These are phyloP conservation scores for Microsporum canis DNA, from an alignment of 2,329 filamentous ascomycete species.

Conservation along the genomic window DNA sequence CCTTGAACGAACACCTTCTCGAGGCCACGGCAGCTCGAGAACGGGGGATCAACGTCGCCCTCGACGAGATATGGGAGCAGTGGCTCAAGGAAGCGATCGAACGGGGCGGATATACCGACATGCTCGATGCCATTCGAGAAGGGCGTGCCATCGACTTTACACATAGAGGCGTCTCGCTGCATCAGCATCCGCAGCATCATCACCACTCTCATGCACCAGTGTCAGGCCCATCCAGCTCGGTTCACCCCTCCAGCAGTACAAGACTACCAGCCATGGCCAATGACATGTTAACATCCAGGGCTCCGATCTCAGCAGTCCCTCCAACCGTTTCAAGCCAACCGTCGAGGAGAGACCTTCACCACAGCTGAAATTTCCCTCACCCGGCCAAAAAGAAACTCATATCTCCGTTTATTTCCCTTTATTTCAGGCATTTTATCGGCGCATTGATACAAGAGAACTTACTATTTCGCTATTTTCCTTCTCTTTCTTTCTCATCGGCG, in stretches of 20 bases:
- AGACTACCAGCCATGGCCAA: neutral
- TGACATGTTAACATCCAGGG: neutral
- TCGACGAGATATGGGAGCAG: constrained; percentile 44
- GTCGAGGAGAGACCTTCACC: constrained; percentile 1
- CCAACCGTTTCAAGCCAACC: neutral
- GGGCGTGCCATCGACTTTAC: constrained; percentile 23
- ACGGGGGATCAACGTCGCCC: constrained; percentile 35
- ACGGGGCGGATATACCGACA: constrained; percentile 34
- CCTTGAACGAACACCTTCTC: constrained; percentile 41
- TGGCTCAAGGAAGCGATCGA: constrained; percentile 48
- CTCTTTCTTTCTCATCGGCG: neutral
- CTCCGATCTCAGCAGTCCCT: neutral
- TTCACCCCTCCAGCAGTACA: neutral
- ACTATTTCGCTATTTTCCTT: neutral
- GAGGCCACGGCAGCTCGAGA: constrained; percentile 44
- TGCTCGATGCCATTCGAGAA: constrained; percentile 30
- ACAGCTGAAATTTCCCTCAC: neutral
- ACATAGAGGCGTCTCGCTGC: neutral
- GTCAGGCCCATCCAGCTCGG: neutral
- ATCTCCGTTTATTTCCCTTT: neutral
- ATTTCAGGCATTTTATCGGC: constrained; percentile 1
- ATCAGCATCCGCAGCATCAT: neutral
- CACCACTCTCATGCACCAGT: neutral
- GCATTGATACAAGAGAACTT: neutral
- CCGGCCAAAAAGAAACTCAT: no score